Conservation (phyloP, 2,329 filamentous ascomycete genomes). For the Aspergillus novofumigatus region DNA sequence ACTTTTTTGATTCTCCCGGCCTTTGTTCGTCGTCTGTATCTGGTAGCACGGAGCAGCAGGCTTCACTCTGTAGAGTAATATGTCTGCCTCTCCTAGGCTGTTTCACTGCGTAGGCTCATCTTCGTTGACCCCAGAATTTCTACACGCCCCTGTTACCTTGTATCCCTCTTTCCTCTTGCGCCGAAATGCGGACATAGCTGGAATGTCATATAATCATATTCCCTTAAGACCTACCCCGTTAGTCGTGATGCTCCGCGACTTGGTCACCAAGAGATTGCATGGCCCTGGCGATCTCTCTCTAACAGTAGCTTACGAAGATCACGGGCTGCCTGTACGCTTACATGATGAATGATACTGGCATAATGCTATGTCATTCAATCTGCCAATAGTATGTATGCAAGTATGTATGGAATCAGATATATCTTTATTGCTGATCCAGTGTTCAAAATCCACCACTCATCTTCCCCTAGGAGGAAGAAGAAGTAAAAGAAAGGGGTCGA, state of each 20-base stretch:
- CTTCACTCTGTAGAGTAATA: neutral
- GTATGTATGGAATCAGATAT: neutral
- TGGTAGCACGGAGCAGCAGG: neutral
- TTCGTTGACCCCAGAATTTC: neutral
- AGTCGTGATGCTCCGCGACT: too few species aligned
- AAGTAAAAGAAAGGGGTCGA: conserved; percentile 2
- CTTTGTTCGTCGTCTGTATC: neutral
- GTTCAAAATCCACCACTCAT: neutral
- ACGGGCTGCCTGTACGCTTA: neutral
- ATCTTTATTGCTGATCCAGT: neutral
- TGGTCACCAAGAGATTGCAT: too few species aligned
- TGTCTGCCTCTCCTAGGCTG: too few species aligned
- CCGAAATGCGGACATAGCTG: neutral
- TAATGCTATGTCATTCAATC: conserved; percentile 1
- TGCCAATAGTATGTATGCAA: conserved; percentile 11
- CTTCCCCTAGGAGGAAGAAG: neutral
- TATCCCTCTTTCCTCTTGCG: neutral
- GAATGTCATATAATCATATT: neutral
- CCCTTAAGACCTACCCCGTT: neutral
- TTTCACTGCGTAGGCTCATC: too few species aligned
- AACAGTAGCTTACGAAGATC: neutral
- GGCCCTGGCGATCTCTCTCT: neutral
- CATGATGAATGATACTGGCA: neutral
- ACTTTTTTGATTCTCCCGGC: neutral
- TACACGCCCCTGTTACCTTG: neutral